A percentile compares a stretch with the other conserved stretches of the same genome.
Evolutionary conservation across 495 filamentous ascomycete species (phyloP).

Genomic region (Talaromyces wortmannii): DNA sequence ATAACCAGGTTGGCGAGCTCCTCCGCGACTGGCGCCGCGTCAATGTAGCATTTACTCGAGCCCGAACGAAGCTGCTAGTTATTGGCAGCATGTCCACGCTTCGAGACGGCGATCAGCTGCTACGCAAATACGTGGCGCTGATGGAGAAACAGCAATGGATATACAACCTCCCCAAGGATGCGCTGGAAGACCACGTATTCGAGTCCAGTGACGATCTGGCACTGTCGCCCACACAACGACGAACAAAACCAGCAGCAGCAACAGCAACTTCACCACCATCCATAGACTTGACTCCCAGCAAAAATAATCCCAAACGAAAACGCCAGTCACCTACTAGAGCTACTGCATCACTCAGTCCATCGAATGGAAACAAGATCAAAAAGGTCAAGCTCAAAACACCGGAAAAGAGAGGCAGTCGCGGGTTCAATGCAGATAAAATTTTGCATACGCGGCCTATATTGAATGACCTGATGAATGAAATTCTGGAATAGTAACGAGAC

Average conservation of each 20-base stretch:
- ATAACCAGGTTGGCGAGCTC: slow-evolving; percentile 74
- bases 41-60: slow-evolving; percentile 91
- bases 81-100: slow-evolving; percentile 76
- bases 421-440: slow-evolving; percentile 25
- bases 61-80: slow-evolving; percentile 82
- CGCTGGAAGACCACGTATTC: slow-evolving; percentile 62
- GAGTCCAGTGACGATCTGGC: slow-evolving; percentile 19
- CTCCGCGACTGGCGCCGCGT: slow-evolving; percentile 88
- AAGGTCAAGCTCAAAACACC: slow-evolving; percentile 20
- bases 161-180: slow-evolving; percentile 57
- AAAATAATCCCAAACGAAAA: slow-evolving; percentile 13
- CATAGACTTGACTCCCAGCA: background rate
- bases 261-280: background rate
- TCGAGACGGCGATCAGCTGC: slow-evolving; percentile 62
- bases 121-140: slow-evolving; percentile 65
- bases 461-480: slow-evolving; percentile 47
- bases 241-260: background rate
- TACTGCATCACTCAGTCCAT: slow-evolving; percentile 26
- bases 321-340: background rate
- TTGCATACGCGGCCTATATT: slow-evolving; percentile 40
- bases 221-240: background rate
- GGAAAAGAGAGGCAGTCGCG: slow-evolving; percentile 29
- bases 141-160: slow-evolving; percentile 71
- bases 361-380: slow-evolving; percentile 12
- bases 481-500: slow-evolving; percentile 21